Conservation (phyloP, 2,329 filamentous ascomycete genomes). For the Diplodia intermedia region DNA sequence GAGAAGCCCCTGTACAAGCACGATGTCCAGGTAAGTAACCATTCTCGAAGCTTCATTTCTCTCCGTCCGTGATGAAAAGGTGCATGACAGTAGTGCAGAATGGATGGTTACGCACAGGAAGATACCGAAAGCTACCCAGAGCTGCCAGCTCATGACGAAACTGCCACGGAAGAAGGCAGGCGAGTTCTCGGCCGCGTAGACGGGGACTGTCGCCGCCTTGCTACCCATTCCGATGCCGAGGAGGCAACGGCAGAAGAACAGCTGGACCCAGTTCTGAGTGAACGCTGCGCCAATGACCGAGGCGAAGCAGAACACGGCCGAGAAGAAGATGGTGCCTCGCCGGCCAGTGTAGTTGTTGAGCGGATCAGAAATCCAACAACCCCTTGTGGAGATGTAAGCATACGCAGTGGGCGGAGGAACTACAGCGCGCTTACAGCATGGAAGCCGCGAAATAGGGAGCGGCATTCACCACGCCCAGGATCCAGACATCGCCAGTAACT, state of each 20-base stretch:
- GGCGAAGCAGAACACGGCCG: slow-evolving; percentile 69
- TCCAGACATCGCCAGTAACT: slow-evolving; percentile 54
- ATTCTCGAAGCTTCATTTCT: not conserved
- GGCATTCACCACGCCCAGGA: slow-evolving; percentile 67
- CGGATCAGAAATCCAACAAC: slow-evolving; percentile 76
- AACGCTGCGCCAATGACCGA: slow-evolving; percentile 62
- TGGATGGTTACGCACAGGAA: slow-evolving; percentile 13
- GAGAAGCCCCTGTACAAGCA: slow-evolving; percentile 38
- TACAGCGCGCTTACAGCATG: slow-evolving; percentile 51
- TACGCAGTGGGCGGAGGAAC: slow-evolving; percentile 32
- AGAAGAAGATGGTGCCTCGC: slow-evolving; percentile 76
- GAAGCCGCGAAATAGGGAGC: slow-evolving; percentile 71
- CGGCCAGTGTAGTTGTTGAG: slow-evolving; percentile 74
- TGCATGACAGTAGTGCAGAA: slow-evolving; percentile 45
- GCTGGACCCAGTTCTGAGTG: slow-evolving; percentile 73
- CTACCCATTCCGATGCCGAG: slow-evolving; percentile 80
- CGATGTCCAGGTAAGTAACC: not conserved
- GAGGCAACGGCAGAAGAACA: slow-evolving; percentile 73
- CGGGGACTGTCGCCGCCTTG: slow-evolving; percentile 77
- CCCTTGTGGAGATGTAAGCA: slow-evolving; percentile 39
- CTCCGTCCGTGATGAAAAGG: not conserved
- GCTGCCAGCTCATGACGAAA: slow-evolving; percentile 83
- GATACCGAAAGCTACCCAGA: slow-evolving; percentile 43
- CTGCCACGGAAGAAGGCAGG: slow-evolving; percentile 74
- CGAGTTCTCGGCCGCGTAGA: slow-evolving; percentile 77